Evolutionary conservation across 306 rosid species (phyloP), one percentile per base, ranked within the genome.

Genomic region (Crataegus laevigata): DNA sequence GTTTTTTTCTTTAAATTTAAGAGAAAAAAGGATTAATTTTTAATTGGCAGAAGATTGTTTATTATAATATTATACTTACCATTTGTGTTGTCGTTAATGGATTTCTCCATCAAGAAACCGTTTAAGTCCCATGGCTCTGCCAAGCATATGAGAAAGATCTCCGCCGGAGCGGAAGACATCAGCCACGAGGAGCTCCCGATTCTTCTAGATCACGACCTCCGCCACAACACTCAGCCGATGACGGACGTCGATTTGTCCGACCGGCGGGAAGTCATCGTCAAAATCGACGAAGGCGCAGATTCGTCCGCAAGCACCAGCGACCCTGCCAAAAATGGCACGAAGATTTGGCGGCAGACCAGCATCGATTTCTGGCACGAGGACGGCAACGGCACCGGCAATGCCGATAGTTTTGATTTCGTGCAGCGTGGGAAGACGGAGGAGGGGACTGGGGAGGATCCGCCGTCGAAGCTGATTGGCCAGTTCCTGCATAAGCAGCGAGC

Each of bases 371-470:
- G 91, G 96, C 82, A 74, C 1, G 70, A 8, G 54, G 54, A n/a
- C 0, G 18, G 19, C 25, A 42, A 21, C 3, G 80, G 2, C n/a
- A 17, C 18, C 22, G 60, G 18, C 32, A 61, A 61, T 61, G 66
- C 19, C 2, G 76, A 76, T 6, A 82, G 78, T 38, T 91, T 91
- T 26, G 85, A 87, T 75, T 90, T 94, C 60, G 76, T 51, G 6
- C 79, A 42, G 3, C 77, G 30, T 0, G 52, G 62, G 26, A n/a
- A 68, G 17, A 2, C 52, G 54, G 81, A 75, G n/a, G 55, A 18
- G 29, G 99, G 90, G 63, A 96, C 97, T 3, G 81, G 77, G 30
- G 65, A 24, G 29, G 99, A 94, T 71, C 97, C 97, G 5, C 96
- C 99, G 40, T 87, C 96, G 14, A 86, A 79, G 89, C 86, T 91